Conservation (phyloP, 768 basidiomycete genomes). For the Coprinellus micaceus region DNA sequence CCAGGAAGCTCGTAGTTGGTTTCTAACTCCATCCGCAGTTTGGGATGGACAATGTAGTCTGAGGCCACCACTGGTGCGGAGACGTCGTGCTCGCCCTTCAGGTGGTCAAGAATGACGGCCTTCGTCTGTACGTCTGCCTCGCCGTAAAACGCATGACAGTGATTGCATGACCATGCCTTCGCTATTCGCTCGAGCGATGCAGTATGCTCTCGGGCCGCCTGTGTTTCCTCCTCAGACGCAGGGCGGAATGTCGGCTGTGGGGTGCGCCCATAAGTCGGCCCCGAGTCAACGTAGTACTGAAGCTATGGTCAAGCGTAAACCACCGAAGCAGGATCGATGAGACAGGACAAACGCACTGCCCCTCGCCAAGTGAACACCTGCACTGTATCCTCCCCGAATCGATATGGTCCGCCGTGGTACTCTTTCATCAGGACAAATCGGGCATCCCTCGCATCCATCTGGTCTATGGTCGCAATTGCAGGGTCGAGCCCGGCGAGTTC, state of each 20-base stretch:
- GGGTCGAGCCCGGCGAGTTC: not conserved
- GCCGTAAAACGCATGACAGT: not conserved
- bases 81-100: not conserved
- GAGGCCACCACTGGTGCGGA: not conserved
- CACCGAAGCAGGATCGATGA: not conserved
- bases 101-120: not conserved
- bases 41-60: not conserved
- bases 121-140: not conserved
- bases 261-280: not conserved
- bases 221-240: not conserved
- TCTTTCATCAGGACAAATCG: not conserved
- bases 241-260: not conserved
- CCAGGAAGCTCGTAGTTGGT: not conserved
- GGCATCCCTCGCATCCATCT: not conserved
- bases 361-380: not conserved
- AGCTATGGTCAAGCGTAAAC: not conserved
- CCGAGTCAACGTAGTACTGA: not conserved
- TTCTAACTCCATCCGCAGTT: not conserved
- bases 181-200: not conserved
- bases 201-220: not conserved
- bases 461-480: not conserved
- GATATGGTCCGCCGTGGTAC: not conserved
- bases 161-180: constrained; percentile 1
- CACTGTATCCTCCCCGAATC: not conserved
- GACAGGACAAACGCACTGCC: not conserved